Evolutionary conservation across 2,329 filamentous ascomycete genomes (phyloP).

Genomic region (Aspergillus ustus): DNA sequence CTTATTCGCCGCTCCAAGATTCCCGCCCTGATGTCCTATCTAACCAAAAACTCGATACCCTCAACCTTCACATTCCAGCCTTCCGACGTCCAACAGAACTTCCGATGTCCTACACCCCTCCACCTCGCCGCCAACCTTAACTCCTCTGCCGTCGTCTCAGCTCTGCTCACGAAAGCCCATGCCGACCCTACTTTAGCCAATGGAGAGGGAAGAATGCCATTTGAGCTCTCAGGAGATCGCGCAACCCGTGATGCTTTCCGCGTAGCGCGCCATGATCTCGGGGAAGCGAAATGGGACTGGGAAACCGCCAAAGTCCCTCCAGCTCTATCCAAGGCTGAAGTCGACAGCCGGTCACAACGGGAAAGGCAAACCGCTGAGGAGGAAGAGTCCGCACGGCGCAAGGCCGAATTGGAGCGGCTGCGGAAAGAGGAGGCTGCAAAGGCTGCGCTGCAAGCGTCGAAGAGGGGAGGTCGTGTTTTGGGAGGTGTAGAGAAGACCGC

Average conservation of each 20-base stretch:
- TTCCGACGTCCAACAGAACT: constrained; percentile 65
- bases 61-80: constrained; percentile 78
- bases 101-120: constrained; percentile 81
- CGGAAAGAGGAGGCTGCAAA: constrained; percentile 62
- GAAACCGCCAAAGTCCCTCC: constrained; percentile 72
- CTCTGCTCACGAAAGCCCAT: constrained; percentile 73
- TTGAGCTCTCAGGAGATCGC: constrained; percentile 85
- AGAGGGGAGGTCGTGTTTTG: constrained; percentile 61
- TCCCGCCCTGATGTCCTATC: constrained; percentile 81
- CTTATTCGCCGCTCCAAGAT: constrained; percentile 88
- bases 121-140: constrained; percentile 86
- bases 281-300: constrained; percentile 80
- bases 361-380: constrained; percentile 72
- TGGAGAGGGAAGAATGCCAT: constrained; percentile 79
- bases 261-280: constrained; percentile 79
- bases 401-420: constrained; percentile 74
- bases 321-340: constrained; percentile 71
- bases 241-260: constrained; percentile 89
- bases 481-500: constrained; percentile 70
- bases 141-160: constrained; percentile 74
- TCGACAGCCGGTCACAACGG: constrained; percentile 68
- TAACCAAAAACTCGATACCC: constrained; percentile 74
- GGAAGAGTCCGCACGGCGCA: constrained; percentile 72
- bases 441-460: constrained; percentile 50
- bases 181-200: constrained; percentile 75